phyloP scores from a whole-genome alignment of 2,329 filamentous ascomycete genomes.

The Alternaria incomplexa region DNA sequence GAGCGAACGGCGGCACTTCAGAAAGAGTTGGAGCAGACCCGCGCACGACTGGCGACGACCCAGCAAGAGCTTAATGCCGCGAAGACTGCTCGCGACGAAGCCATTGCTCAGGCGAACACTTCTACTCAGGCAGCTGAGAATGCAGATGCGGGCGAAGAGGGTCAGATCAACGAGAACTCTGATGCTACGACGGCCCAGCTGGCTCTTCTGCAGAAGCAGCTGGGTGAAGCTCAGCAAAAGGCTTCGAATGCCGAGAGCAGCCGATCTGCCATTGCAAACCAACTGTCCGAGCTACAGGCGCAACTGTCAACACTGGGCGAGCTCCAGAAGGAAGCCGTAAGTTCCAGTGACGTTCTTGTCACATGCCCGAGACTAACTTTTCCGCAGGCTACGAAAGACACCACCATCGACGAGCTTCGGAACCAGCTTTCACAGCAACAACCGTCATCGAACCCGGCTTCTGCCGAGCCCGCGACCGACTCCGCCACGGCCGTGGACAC shows the following conservation, averaged over 20 bases:
- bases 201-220: slow-evolving; percentile 43
- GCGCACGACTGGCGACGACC: slow-evolving; percentile 25
- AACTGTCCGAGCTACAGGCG: slow-evolving; percentile 43
- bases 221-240: slow-evolving; percentile 41
- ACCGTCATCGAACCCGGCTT: slow-evolving; percentile 12
- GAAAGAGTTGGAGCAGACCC: slow-evolving; percentile 28
- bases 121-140: slow-evolving; percentile 48
- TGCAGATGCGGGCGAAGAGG: slow-evolving; percentile 54
- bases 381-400: slow-evolving; percentile 48
- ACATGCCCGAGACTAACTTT: slow-evolving; percentile 16
- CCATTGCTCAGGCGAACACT: slow-evolving; percentile 55
- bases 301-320: slow-evolving; percentile 62
- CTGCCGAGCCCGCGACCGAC: slow-evolving; percentile 5
- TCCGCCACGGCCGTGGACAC: slow-evolving; percentile 22
- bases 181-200: slow-evolving; percentile 40
- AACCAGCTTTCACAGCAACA: slow-evolving; percentile 35
- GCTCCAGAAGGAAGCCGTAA: slow-evolving; percentile 65
- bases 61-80: slow-evolving; percentile 62
- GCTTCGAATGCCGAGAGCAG: slow-evolving; percentile 41
- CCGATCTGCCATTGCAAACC: slow-evolving; percentile 47
- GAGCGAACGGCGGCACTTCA: slow-evolving; percentile 69
- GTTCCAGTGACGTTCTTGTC: background rate
- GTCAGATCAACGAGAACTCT: slow-evolving; percentile 49
- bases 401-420: slow-evolving; percentile 45
- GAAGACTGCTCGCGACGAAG: slow-evolving; percentile 69